These are phyloP conservation scores for Solanum habrochaites DNA, from an alignment of 257 asterid genomes.

Conservation along the genomic window DNA sequence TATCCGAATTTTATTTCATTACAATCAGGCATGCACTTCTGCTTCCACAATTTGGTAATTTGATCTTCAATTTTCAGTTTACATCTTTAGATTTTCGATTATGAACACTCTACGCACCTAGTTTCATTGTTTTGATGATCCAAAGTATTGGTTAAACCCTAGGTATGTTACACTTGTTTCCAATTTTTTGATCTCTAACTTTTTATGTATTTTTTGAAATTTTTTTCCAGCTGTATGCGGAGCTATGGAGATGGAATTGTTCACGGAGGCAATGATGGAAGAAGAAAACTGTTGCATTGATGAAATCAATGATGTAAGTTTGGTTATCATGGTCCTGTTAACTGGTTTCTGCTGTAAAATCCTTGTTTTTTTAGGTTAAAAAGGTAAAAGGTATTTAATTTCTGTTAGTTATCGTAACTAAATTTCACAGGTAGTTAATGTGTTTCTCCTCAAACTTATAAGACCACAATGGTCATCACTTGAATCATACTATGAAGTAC, in stretches of 20 bases:
- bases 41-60: background rate
- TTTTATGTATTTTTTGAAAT: background rate
- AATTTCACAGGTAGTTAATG: background rate
- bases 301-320: conserved; percentile 49
- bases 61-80: background rate
- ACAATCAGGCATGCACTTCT: background rate
- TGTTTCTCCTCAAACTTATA: background rate
- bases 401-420: background rate
- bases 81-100: background rate
- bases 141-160: background rate
- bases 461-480: background rate
- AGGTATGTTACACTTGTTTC: background rate
- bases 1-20: background rate
- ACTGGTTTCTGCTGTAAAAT: background rate
- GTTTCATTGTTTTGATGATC: background rate
- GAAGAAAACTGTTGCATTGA: conserved; percentile 46
- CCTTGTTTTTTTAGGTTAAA: background rate
- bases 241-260: conserved; percentile 67
- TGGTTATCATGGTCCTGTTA: background rate
- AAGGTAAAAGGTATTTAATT: background rate
- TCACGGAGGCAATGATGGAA: conserved; percentile 45
- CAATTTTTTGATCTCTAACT: background rate
- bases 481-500: background rate
- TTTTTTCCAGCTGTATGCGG: conserved; percentile 17
- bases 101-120: background rate